A percentile compares a stretch with the other conserved stretches of the same genome.
Conservation (phyloP, 2,329 filamentous ascomycete species). For the Fusarium cyanostomum region DNA sequence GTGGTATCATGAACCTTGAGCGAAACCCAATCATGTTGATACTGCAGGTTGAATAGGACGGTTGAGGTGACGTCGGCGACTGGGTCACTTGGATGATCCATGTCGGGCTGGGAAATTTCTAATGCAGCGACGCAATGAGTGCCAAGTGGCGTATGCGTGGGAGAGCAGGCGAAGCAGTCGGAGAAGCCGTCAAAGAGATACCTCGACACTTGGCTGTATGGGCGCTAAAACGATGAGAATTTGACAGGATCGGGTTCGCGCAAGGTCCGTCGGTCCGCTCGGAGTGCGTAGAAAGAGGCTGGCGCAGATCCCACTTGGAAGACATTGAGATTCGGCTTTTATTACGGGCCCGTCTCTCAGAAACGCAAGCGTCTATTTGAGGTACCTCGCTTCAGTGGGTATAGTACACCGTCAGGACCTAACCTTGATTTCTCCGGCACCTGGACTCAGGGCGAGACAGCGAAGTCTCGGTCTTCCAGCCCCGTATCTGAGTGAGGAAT, state of each 20-base stretch:
- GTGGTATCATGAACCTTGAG: slow-evolving; percentile 63
- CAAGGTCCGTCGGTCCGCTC: background rate
- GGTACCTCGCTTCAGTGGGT: slow-evolving; percentile 5
- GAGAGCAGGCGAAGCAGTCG: slow-evolving; percentile 5
- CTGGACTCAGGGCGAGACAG: too few species aligned
- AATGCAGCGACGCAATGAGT: slow-evolving; percentile 5
- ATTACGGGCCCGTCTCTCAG: slow-evolving; percentile 6
- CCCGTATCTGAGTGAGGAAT: too few species aligned
- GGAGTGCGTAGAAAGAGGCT: slow-evolving; percentile 1
- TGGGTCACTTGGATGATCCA: slow-evolving; percentile 24
- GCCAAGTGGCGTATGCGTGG: slow-evolving; percentile 11
- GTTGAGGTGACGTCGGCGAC: slow-evolving; percentile 48
- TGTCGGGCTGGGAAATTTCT: slow-evolving; percentile 8
- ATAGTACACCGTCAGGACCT: background rate
- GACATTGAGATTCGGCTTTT: slow-evolving; percentile 25
- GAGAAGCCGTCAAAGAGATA: background rate
- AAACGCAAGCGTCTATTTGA: background rate
- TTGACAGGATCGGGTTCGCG: background rate
- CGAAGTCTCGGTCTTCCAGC: too few species aligned
- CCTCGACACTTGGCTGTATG: too few species aligned
- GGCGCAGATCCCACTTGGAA: slow-evolving; percentile 13
- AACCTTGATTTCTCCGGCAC: background rate
- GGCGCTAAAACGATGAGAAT: background rate
- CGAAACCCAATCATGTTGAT: slow-evolving; percentile 79
- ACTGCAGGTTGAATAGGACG: slow-evolving; percentile 75